Base-by-base conservation (phyloP, 2,329 filamentous ascomycete species). In the Colletotrichum sp. region DNA sequence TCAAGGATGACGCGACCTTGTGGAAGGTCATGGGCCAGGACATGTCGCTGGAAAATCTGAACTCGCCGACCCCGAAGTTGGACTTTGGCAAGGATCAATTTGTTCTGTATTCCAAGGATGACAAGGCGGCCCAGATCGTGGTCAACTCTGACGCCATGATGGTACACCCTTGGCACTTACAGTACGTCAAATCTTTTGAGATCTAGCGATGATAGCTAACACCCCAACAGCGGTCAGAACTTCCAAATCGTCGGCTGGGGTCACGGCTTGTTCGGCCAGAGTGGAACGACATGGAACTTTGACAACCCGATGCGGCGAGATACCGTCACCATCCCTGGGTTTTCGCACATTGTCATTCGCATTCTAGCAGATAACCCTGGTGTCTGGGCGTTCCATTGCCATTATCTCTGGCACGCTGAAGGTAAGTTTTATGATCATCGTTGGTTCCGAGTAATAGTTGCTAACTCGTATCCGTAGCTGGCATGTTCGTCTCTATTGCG, bases 361-460 rank as follows among this genome's bases (percentile, higher is more conserved):
- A 87, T 92, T 12, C 84, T 90, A 2, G 86, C 90, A 0, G 90
- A 92, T 76, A 92, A 92, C 78, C 88, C 90, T 0, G 91, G 91
- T 2, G 79, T 90, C 0, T 92, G 90, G 90, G 86, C 89, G 0
- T 87, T 92, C 36, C 90, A 92, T 79, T 92, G 90, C 78, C 90
- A 92, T 77, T 88, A 91, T 72, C 84, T 86, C 1, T 92, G 91
- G 91, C 91, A 92, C 79, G 85, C 87, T 1, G 90, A 91, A 67
- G 75, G 75, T 72, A 13, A 2, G 71, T 75, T 13, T 4, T 3
- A 22, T 22, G n/a, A 13, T 5, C 10, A 52, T 22, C n/a, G n/a
- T 7, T 22, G n/a, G n/a, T 22, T n/a, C 1, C 10, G 4, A 22
- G 3, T 22, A 8, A 22, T 22, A 13, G 6, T 1, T 52, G 22